Conservation (phyloP, 192 early-diverging fungal genomes). For the Entomortierella parvispora region DNA sequence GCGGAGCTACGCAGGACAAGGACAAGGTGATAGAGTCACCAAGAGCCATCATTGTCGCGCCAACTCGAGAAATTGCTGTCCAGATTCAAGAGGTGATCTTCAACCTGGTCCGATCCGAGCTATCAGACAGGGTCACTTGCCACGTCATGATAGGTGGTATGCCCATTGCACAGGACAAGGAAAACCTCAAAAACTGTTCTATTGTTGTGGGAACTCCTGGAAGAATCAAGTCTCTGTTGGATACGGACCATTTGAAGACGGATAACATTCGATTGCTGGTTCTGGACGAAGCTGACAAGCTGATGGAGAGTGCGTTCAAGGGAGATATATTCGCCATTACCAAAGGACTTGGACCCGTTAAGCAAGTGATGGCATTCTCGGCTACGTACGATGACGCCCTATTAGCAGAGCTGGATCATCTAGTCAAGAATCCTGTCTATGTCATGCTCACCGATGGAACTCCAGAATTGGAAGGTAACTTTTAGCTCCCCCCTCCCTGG, state of each 20-base stretch:
- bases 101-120: constrained; percentile 40
- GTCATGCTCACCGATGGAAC: constrained; percentile 58
- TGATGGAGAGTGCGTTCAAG: constrained; percentile 63
- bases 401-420: constrained; percentile 37
- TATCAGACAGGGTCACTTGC: constrained; percentile 39
- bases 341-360: constrained; percentile 45
- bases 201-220: constrained; percentile 66
- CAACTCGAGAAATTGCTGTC: constrained; percentile 70
- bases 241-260: constrained; percentile 44
- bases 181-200: constrained; percentile 56
- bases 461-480: constrained; percentile 63
- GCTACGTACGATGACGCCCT: constrained; percentile 66
- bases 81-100: constrained; percentile 68
- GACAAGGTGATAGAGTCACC: constrained; percentile 3
- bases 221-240: constrained; percentile 56
- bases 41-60: constrained; percentile 65
- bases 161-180: constrained; percentile 54
- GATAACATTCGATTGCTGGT: constrained; percentile 58
- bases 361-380: constrained; percentile 69
- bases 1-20: neutral
- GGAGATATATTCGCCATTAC: constrained; percentile 47
- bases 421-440: constrained; percentile 60
- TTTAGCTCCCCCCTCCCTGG: neutral
- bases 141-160: constrained; percentile 67
- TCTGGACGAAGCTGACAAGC: constrained; percentile 71